Base-by-base conservation (phyloP, 306 rosid genomes). In the Vicia faba region DNA sequence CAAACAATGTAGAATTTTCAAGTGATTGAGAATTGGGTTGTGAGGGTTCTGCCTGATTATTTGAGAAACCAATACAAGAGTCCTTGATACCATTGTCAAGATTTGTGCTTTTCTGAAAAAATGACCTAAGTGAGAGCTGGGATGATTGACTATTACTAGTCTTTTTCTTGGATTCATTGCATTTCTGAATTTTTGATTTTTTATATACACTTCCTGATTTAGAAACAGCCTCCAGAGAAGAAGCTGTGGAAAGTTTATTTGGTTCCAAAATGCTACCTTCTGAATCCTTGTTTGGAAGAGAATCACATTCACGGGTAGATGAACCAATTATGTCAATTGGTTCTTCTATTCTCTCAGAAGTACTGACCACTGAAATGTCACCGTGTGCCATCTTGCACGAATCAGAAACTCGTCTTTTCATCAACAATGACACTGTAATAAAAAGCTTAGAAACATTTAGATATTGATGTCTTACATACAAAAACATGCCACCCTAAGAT, bases 101-200 rank as follows among this genome's bases (percentile, higher is more conserved):
- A 71, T 72, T 64, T 58, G 76, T 63, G 14, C 81, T 84, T 80
- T 64, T 88, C 79, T 72, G 85, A 48, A 91, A 91, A 82, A 88
- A 91, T 35, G 96, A 86, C 81, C 38, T 78, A 31, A 91, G 75
- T 7, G 97, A 81, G 79, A 85, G 87, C 71, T 91, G 96, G 70
- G 91, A 86, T 64, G 70, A 40, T 71, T 78, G 89, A 64, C 77
- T 82, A 31, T 72, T 86, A 75, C 81, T 83, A 56, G 84, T 80
- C 61, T 78, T 93, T 79, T 93, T 93, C 86, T 78, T 86, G 18
- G 83, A 57, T 58, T 57, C 75, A 49, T 73, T 71, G 40, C 69
- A 69, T 48, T 70, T 51, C 41, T 8, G 46, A 7, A 66, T 50
- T 23, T 45, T 38, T 59, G 78, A 50, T 69, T 73, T 79, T 53